Conservation (phyloP, 192 early-diverging fungal species). For the Oehlia diaphana region DNA sequence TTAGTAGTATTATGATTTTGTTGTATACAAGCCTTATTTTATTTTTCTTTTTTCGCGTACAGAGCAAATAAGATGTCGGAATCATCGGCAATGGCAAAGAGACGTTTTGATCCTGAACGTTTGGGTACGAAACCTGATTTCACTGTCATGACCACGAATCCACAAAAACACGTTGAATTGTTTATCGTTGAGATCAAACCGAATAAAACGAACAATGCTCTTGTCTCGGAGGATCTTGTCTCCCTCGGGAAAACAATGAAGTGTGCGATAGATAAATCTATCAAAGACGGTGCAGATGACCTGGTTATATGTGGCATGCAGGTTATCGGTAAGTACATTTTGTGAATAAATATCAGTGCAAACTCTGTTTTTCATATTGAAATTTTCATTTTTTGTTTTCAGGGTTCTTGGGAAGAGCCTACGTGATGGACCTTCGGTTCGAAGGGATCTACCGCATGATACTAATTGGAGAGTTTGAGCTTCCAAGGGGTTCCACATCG, state of each 20-base stretch:
- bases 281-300: conserved; percentile 16
- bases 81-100: conserved; percentile 12
- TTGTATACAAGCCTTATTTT: neutral
- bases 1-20: neutral
- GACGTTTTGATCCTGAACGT: conserved; percentile 9
- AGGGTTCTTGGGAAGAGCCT: conserved; percentile 28
- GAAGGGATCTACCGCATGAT: conserved; percentile 28
- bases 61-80: conserved; percentile 21
- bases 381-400: conserved; percentile 11
- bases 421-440: conserved; percentile 16
- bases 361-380: conserved; percentile 16
- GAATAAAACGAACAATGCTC: neutral
- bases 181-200: conserved; percentile 19
- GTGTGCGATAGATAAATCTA: conserved; percentile 14
- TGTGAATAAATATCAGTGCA: neutral
- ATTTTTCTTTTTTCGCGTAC: conserved; percentile 11
- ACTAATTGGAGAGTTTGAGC: conserved; percentile 26
- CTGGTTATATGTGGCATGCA: conserved; percentile 24
- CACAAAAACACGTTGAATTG: conserved; percentile 19
- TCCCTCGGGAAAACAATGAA: conserved; percentile 22
- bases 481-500: conserved; percentile 18
- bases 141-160: conserved; percentile 10
- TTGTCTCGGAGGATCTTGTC: conserved; percentile 15
- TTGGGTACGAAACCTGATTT: conserved; percentile 24
- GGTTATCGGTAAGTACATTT: conserved; percentile 14